Conservation (phyloP, 2,329 filamentous ascomycete genomes). For the Huntiella abstrusa region DNA sequence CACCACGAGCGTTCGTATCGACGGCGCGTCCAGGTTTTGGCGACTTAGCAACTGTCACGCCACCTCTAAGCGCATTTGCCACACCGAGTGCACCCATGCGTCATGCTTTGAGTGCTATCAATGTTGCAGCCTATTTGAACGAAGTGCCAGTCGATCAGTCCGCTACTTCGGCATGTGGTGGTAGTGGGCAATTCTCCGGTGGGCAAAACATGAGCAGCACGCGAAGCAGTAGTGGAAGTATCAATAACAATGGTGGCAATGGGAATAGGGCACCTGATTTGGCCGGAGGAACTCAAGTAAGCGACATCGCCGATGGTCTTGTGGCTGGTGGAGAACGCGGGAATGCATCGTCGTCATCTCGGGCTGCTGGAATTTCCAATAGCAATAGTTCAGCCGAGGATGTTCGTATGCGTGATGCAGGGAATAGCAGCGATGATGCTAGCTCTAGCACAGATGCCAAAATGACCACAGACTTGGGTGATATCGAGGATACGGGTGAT, state of each 20-base stretch:
- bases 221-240: background rate
- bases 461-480: background rate
- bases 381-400: slow-evolving; percentile 2
- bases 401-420: slow-evolving; percentile 1
- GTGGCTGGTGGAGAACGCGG: background rate
- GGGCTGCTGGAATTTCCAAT: background rate
- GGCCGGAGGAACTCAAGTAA: too few relatives aligned
- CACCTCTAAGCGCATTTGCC: slow-evolving; percentile 7
- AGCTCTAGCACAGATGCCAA: background rate
- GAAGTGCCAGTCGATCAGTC: background rate
- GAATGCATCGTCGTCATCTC: background rate
- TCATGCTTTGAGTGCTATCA: slow-evolving; percentile 6
- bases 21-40: slow-evolving; percentile 3
- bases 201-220: background rate
- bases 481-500: background rate
- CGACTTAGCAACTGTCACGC: background rate
- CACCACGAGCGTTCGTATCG: slow-evolving; percentile 1
- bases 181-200: background rate
- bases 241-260: background rate
- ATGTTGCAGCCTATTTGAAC: background rate
- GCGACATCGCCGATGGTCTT: too few relatives aligned
- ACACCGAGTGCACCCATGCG: slow-evolving; percentile 7
- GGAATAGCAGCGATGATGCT: background rate
- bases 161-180: background rate
- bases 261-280: background rate